phyloP scores from a whole-genome alignment of 371 early-diverging fungal genomes.

The Syncephalastrum sp. region DNA sequence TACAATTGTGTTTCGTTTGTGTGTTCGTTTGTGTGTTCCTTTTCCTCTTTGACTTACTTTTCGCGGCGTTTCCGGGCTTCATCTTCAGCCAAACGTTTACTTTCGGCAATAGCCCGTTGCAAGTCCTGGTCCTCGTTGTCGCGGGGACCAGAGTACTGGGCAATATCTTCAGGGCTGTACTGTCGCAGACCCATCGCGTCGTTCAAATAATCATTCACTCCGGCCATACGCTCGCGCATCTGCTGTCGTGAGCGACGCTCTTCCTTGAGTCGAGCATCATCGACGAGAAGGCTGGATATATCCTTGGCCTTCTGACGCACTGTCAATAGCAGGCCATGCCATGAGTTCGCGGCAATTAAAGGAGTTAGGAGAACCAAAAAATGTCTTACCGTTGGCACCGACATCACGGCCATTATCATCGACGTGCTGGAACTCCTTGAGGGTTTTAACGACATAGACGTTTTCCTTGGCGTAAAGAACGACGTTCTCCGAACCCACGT shows the following conservation, averaged over 20 bases:
- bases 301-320: conserved; percentile 95
- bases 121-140: conserved; percentile 77
- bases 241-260: conserved; percentile 66
- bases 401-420: conserved; percentile 92
- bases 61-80: conserved; percentile 32
- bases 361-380: neutral
- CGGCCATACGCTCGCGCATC: conserved; percentile 66
- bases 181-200: conserved; percentile 24
- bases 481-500: conserved; percentile 86
- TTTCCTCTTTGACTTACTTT: conserved; percentile 13
- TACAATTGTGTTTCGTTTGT: neutral
- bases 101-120: conserved; percentile 81
- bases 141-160: neutral
- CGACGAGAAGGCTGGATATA: conserved; percentile 77
- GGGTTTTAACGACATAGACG: conserved; percentile 88
- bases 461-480: conserved; percentile 88
- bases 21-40: conserved; percentile 2
- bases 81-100: conserved; percentile 40
- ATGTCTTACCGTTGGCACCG: conserved; percentile 73
- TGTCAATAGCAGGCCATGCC: conserved; percentile 17
- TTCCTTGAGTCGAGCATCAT: conserved; percentile 77
- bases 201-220: conserved; percentile 38
- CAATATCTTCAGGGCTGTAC: conserved; percentile 51
- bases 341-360: neutral
- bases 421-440: conserved; percentile 93